Evolutionary conservation across 2,329 filamentous ascomycete species (phyloP).

Genomic region (Ascosphaera aggregata): DNA sequence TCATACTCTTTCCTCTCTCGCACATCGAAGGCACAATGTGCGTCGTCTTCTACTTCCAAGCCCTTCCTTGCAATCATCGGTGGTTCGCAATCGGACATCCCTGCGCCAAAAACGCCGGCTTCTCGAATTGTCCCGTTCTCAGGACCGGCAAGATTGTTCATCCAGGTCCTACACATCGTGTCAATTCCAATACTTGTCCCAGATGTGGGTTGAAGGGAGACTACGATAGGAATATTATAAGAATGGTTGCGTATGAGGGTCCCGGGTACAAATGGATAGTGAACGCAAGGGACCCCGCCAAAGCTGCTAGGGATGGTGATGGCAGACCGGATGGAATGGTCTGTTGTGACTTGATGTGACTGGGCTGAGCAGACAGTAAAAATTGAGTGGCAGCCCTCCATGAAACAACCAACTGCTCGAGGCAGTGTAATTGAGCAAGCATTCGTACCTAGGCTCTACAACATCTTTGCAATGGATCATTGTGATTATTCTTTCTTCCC

Average conservation of each 20-base stretch:
- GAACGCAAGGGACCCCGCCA: neutral
- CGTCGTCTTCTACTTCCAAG: constrained; percentile 21
- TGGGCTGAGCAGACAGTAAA: too few relatives aligned
- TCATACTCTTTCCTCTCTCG: constrained; percentile 1
- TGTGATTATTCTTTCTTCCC: too few relatives aligned
- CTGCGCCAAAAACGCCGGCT: constrained; percentile 14
- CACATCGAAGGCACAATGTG: constrained; percentile 20
- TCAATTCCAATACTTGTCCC: constrained; percentile 10
- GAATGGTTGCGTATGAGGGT: constrained; percentile 8
- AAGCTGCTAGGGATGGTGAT: neutral
- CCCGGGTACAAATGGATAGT: neutral
- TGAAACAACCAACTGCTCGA: too few relatives aligned
- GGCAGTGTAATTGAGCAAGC: too few relatives aligned
- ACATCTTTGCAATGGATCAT: too few relatives aligned
- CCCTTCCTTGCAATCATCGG: constrained; percentile 22
- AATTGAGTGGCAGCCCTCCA: too few relatives aligned
- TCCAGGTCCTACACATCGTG: constrained; percentile 5
- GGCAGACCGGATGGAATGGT: neutral
- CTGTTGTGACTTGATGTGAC: neutral
- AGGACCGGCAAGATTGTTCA: constrained; percentile 3
- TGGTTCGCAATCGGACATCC: constrained; percentile 25
- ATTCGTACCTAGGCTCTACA: too few relatives aligned
- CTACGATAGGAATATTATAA: constrained; percentile 11
- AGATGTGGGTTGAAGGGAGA: constrained; percentile 11
- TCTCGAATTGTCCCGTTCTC: constrained; percentile 10